Evolutionary conservation across 2,329 filamentous ascomycete genomes (phyloP).

Genomic region (Trichoderma pleuroti): DNA sequence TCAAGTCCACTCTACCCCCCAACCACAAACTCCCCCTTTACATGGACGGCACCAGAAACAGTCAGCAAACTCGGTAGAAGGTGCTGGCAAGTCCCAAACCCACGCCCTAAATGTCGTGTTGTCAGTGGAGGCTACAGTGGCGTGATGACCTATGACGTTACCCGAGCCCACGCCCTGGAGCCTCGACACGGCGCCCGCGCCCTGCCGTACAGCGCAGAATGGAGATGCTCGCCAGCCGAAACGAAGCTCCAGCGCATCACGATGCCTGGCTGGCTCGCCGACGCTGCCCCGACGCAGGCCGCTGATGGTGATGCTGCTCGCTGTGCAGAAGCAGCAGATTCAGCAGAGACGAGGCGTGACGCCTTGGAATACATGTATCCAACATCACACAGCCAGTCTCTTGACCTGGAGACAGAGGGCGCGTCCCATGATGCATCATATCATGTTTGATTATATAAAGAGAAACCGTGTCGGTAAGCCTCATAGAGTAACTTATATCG

Average conservation of each 20-base stretch:
- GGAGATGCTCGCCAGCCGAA: background rate
- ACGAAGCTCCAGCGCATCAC: background rate
- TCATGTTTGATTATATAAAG: background rate
- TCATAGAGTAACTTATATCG: background rate
- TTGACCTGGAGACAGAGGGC: background rate
- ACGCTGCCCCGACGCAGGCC: background rate
- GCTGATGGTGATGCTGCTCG: background rate
- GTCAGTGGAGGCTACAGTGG: conserved; percentile 17
- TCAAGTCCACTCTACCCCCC: background rate
- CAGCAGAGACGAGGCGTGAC: background rate
- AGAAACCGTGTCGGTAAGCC: background rate
- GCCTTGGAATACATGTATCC: background rate
- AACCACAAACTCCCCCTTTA: background rate
- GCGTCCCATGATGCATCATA: background rate
- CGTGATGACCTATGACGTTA: conserved; percentile 18
- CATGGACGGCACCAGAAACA: background rate
- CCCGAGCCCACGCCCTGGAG: background rate
- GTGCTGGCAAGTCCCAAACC: conserved; percentile 1
- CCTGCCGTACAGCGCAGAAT: background rate
- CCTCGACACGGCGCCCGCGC: background rate
- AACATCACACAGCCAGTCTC: background rate
- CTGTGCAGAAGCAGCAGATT: background rate
- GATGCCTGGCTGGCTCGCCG: background rate
- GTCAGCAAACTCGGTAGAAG: background rate
- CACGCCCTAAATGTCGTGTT: conserved; percentile 17